These are phyloP conservation scores for Luzula sylvatica DNA, from an alignment of 176 grass and related monocot species.

Conservation along the genomic window DNA sequence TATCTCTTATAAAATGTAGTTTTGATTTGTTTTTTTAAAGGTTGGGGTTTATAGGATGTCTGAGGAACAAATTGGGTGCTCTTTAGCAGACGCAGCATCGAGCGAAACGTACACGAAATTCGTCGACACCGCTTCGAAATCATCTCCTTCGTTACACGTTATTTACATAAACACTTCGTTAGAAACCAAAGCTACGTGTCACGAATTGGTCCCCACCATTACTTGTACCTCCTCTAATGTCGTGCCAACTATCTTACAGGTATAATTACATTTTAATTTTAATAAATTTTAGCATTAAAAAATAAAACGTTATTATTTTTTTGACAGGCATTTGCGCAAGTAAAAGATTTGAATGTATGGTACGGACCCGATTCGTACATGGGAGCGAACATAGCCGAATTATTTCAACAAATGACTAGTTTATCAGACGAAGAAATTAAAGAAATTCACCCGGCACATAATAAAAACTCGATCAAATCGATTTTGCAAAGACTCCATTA, in stretches of 20 bases:
- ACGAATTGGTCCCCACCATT: conserved; percentile 94
- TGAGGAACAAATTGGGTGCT: conserved; percentile 81
- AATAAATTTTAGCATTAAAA: too few species aligned
- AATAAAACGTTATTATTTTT: too few species aligned
- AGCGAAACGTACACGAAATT: conserved; percentile 76
- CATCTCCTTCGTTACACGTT: conserved; percentile 80
- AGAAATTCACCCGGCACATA: conserved; percentile 71
- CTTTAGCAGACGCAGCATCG: conserved; percentile 88
- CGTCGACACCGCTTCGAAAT: conserved; percentile 51
- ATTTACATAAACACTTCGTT: conserved; percentile 99
- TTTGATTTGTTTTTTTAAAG: conserved; percentile 20
- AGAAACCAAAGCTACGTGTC: conserved; percentile 85
- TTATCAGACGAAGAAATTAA: conserved; percentile 92
- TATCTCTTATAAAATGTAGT: too few species aligned
- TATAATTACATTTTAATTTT: too few species aligned
- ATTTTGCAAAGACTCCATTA: conserved; percentile 57
- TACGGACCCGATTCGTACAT: conserved; percentile 99
- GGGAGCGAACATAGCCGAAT: conserved; percentile 89
- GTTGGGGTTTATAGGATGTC: conserved; percentile 98
- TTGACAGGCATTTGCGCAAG: conserved; percentile 76
- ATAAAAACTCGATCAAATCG: conserved; percentile 53
- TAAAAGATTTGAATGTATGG: conserved; percentile 80
- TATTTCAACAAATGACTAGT: conserved; percentile 75
- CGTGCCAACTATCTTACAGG: conserved; percentile 94
- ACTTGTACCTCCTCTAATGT: conserved; percentile 99